Conservation (phyloP, 2,329 filamentous ascomycete genomes). For the Calonectria honghensis region DNA sequence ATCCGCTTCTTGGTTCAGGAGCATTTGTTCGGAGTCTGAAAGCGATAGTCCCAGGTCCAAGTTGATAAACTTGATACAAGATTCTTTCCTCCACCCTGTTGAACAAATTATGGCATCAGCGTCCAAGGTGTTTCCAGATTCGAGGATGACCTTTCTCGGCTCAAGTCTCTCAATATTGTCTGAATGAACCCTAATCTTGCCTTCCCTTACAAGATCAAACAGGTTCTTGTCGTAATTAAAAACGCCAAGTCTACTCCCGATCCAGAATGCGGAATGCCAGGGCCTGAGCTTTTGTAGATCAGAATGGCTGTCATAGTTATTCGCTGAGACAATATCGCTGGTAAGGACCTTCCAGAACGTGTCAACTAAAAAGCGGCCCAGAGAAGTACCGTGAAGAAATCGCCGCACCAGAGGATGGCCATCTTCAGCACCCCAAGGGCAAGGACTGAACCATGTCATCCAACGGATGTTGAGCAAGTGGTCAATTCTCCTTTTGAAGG, state of each 20-base stretch:
- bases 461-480: conserved; percentile 71
- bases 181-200: conserved; percentile 68
- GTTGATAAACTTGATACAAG: conserved; percentile 64
- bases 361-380: conserved; percentile 69
- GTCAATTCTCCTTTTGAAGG: conserved; percentile 76
- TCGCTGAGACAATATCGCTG: conserved; percentile 66
- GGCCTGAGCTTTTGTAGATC: conserved; percentile 64
- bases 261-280: conserved; percentile 66
- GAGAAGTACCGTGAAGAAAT: conserved; percentile 69
- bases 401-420: conserved; percentile 67
- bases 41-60: conserved; percentile 46
- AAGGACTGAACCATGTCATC: conserved; percentile 79
- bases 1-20: conserved; percentile 43
- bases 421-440: conserved; percentile 76
- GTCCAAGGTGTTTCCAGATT: conserved; percentile 62
- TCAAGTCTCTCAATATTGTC: conserved; percentile 67
- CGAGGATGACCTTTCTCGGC: conserved; percentile 63
- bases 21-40: conserved; percentile 30
- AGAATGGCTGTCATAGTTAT: conserved; percentile 66
- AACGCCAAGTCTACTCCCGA: conserved; percentile 71
- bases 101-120: conserved; percentile 71
- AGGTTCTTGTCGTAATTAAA: conserved; percentile 71
- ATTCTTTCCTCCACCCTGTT: conserved; percentile 71
- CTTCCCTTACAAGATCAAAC: conserved; percentile 69
- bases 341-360: conserved; percentile 70